Evolutionary conservation across 257 asterid species (phyloP), one percentile per base, ranked within the genome.

Genomic region (Lycium ferocissimum): DNA sequence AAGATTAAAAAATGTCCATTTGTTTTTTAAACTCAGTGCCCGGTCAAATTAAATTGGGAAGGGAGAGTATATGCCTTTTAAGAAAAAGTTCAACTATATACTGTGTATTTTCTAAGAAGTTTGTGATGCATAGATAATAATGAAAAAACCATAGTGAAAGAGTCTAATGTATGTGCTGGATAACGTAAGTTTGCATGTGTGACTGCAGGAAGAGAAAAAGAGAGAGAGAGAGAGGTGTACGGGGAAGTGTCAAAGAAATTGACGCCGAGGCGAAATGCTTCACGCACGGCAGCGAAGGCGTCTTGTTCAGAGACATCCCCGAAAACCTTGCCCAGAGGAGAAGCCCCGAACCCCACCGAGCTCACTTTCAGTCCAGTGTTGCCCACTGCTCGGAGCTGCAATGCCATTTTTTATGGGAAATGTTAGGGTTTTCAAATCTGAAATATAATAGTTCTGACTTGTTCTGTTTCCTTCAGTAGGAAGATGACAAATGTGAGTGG

Each of bases 171-270:
- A 72, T 72, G 6, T 72, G 47, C 75, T 13, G 20, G 49, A 35
- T n/a, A n/a, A n/a, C n/a, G n/a, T n/a, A n/a, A n/a, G n/a, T n/a
- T n/a, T n/a, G n/a, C n/a, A n/a, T 69, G 33, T 26, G 33, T 26
- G 33, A 69, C 2, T 12, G 56, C 9, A 49, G 5, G 20, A 63
- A 26, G 5, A 22, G 15, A 83, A 56, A 62, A 57, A 7, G 7
- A 33, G 81, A 86, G 8, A 15, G 62, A n/a, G 76, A 58, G 63
- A 54, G 17, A 37, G 13, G 79, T 18, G 82, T 93, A 97, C 98
- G 99, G 99, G 7, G 99, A 97, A 62, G 99, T 95, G 86, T 95
- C 99, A 89, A 97, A 97, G 91, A 95, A 97, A 90, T 95, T 95
- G 91, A 97, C 90, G 79, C 99, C 99, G 35, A 85, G 95, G 88